Percentiles rank a stretch among this genome's conserved stretches.
phyloP scores from a whole-genome alignment of 2,329 filamentous ascomycete species.

The Dothiorella sarmentorum region DNA sequence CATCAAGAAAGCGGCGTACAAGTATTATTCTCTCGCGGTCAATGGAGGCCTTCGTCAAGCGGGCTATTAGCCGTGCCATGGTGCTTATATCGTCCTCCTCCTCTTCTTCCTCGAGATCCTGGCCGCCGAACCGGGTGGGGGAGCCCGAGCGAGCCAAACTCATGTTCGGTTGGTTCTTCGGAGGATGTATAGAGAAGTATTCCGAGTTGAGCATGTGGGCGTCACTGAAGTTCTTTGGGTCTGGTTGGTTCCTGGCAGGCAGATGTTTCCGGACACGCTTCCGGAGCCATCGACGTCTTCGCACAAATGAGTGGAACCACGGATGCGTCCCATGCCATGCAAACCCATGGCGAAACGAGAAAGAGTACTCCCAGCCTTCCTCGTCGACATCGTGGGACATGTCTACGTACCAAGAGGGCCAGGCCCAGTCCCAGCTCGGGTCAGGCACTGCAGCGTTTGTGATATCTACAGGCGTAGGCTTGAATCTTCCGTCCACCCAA shows the following conservation, averaged over 20 bases:
- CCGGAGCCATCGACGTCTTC: conserved; percentile 76
- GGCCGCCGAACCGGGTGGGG: not conserved
- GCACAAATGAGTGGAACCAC: conserved; percentile 96
- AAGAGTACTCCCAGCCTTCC: conserved; percentile 94
- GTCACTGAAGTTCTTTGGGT: conserved; percentile 37
- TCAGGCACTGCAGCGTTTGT: conserved; percentile 89
- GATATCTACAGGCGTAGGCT: conserved; percentile 64
- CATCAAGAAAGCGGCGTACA: conserved; percentile 74
- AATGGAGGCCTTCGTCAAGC: conserved; percentile 67
- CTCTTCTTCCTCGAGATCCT: conserved; percentile 45
- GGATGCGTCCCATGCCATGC: conserved; percentile 80
- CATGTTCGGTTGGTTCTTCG: conserved; percentile 28
- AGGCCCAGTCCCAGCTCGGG: conserved; percentile 89
- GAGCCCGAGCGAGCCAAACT: not conserved
- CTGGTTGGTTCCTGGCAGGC: not conserved
- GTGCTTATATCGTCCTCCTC: conserved; percentile 49
- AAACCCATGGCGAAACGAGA: conserved; percentile 62
- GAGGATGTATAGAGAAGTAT: conserved; percentile 70
- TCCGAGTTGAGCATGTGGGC: conserved; percentile 68
- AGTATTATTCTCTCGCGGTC: conserved; percentile 89
- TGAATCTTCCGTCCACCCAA: conserved; percentile 69
- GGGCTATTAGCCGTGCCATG: conserved; percentile 66
- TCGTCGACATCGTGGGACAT: conserved; percentile 82
- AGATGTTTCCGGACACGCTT: conserved; percentile 15
- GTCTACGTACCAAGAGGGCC: conserved; percentile 69